Evolutionary conservation across 805 yeast species (phyloP).

Genomic region (Suhomyces canberraensis): DNA sequence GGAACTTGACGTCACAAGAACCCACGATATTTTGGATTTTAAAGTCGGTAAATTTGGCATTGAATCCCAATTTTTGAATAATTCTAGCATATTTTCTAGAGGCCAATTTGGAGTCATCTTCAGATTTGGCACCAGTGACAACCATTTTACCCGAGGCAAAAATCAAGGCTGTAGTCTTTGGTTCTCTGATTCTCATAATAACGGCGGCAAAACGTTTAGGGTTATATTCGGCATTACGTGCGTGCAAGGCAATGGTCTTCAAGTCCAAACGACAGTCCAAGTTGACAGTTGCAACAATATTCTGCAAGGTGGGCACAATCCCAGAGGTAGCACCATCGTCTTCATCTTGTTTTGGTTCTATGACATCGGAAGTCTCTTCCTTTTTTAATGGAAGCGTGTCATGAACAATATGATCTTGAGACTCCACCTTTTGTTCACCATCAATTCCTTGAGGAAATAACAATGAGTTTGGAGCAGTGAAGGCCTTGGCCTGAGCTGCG

Average conservation of each 20-base stretch:
- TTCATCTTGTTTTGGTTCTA: slow-evolving; percentile 41
- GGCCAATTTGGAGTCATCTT: slow-evolving; percentile 97
- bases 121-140: slow-evolving; percentile 98
- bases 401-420: slow-evolving; percentile 6
- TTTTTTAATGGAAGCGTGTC: slow-evolving; percentile 12
- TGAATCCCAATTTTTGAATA: slow-evolving; percentile 95
- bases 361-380: slow-evolving; percentile 17
- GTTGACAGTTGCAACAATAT: slow-evolving; percentile 97
- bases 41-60: slow-evolving; percentile 96
- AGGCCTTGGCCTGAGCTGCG: slow-evolving; percentile 72
- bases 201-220: slow-evolving; percentile 99
- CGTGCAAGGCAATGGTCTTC: slow-evolving; percentile 96
- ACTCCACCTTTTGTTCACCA: slow-evolving; percentile 13
- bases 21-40: slow-evolving; percentile 98
- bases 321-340: slow-evolving; percentile 86
- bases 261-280: slow-evolving; percentile 93
- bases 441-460: slow-evolving; percentile 57
- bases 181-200: slow-evolving; percentile 98
- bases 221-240: slow-evolving; percentile 98
- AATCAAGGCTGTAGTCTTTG: slow-evolving; percentile 95
- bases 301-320: slow-evolving; percentile 91
- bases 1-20: slow-evolving; percentile 97
- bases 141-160: slow-evolving; percentile 99
- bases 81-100: slow-evolving; percentile 97
- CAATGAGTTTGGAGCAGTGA: slow-evolving; percentile 63